These are phyloP conservation scores for Larix sibirica DNA, from an alignment of 83 land plant species.

Conservation along the genomic window DNA sequence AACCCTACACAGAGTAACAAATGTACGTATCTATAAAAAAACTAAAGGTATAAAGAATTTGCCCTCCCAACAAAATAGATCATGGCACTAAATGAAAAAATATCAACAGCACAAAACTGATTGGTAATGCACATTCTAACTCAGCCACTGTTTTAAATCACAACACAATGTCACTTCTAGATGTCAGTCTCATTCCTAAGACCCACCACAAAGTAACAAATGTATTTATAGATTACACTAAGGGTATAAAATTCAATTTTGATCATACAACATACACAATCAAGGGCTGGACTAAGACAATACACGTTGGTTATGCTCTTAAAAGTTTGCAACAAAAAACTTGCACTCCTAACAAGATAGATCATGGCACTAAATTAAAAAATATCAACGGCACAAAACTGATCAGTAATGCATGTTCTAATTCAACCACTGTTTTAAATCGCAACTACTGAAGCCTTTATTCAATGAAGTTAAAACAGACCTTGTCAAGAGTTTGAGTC, in stretches of 20 bases:
- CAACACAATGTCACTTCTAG: too few relatives aligned
- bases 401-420: background rate
- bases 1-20: background rate
- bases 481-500: constrained; percentile 98
- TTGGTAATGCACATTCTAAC: background rate
- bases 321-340: too few relatives aligned
- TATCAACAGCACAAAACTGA: too few relatives aligned
- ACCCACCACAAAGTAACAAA: too few relatives aligned
- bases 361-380: background rate
- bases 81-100: background rate
- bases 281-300: too few relatives aligned
- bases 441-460: background rate
- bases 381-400: too few relatives aligned
- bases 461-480: constrained; percentile 13
- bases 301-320: too few relatives aligned
- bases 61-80: background rate
- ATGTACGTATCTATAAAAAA: background rate
- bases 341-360: too few relatives aligned
- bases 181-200: too few relatives aligned
- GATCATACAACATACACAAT: too few relatives aligned
- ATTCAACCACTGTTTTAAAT: background rate
- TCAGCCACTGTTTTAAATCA: background rate
- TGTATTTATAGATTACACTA: too few relatives aligned
- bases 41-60: background rate
- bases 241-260: too few relatives aligned